Base-by-base conservation (phyloP, 352 stramenopile species). In the Phytopythium kandeliae region DNA sequence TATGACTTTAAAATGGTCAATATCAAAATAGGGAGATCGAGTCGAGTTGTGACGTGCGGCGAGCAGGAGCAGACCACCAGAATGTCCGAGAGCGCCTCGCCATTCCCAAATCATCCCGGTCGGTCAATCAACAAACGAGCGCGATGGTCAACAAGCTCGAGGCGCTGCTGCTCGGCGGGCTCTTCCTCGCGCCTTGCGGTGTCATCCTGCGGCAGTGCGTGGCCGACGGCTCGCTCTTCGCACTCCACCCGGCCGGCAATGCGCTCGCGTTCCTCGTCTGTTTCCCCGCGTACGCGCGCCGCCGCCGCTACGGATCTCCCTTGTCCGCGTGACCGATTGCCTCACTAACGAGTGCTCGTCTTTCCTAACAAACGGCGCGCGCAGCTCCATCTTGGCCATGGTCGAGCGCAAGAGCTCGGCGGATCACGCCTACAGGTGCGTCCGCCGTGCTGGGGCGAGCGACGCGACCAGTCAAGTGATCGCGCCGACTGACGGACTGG, bases 221-320 rank as follows among this genome's bases (percentile, higher is more conserved):
- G 21, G 30, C 51, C 6, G 55, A 61, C 11, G 67, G 68, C 24
- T 72, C 62, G 22, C 60, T 89, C 22, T 86, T 89, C 37, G 68
- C 78, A 6, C 51, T 80, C 41, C 78, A 89, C 58, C 78, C 74
- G 15, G 78, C 74, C 15, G 64, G 69, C 44, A 89, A 85, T 37
- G 66, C 78, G 28, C 40, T 89, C 45, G 71, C 74, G 30, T 82
- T 81, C 57, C 57, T 86, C 48, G 45, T 88, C 12, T 77, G 74
- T 60, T 83, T 79, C 48, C 77, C 77, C 28, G 45, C 74, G 69
- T 82, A 62, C 25, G 59, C 12, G n/a, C 40, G 24, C 48, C 45
- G 21, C 22, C 11, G 24, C n/a, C n/a, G n/a, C n/a, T n/a, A n/a
- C n/a, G n/a, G n/a, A n/a, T n/a, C n/a, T n/a, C n/a, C n/a, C n/a